Conservation (phyloP, 768 basidiomycete species). For the Mycena crocata region DNA sequence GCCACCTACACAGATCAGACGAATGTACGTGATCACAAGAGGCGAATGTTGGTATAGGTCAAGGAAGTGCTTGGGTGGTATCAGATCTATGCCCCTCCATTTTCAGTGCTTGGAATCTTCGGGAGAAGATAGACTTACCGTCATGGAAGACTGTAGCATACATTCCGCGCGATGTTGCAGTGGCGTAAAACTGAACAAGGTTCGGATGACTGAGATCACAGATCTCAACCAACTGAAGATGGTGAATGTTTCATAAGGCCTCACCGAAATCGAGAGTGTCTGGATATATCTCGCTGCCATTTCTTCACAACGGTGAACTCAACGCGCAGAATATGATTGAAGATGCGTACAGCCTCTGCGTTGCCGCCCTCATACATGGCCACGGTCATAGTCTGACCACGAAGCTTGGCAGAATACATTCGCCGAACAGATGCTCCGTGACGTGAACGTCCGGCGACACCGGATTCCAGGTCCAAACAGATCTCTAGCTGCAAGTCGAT, state of each 20-base stretch:
- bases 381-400: neutral
- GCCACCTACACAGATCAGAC: no score
- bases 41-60: no score
- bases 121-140: no score
- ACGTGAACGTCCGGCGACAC: no score
- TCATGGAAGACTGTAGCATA: neutral
- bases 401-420: neutral
- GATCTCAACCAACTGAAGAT: neutral
- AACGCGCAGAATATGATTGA: neutral
- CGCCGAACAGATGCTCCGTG: no score
- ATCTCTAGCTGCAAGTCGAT: no score
- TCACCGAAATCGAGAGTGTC: neutral
- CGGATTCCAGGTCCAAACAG: no score
- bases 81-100: no score
- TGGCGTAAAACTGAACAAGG: neutral
- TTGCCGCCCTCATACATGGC: neutral
- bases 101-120: no score
- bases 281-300: neutral
- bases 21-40: no score
- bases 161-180: neutral
- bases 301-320: neutral
- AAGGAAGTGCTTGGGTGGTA: no score
- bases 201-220: neutral
- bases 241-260: neutral
- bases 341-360: neutral